Evolutionary conservation across 495 filamentous ascomycete species (phyloP).

Genomic region (Astrocystis sublimbata): DNA sequence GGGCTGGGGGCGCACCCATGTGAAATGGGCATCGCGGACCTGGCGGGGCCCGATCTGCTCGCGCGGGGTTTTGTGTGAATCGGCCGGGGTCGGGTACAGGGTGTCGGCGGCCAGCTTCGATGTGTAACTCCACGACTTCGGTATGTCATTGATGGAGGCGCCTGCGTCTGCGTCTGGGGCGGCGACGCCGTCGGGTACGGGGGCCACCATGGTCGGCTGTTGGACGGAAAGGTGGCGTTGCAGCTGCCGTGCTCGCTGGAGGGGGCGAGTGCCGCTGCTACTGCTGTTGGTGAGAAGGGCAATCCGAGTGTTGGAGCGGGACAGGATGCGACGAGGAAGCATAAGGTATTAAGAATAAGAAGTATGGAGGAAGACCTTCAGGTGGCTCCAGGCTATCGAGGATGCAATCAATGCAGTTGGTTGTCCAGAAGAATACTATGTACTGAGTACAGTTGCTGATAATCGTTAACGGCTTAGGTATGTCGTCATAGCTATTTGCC

Average conservation of each 20-base stretch:
- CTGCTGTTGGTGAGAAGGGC: neutral
- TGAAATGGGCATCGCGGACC: slow-evolving; percentile 85
- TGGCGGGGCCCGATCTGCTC: slow-evolving; percentile 74
- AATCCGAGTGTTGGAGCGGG: slow-evolving; percentile 4
- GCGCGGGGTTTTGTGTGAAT: slow-evolving; percentile 77
- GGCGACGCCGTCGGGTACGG: slow-evolving; percentile 28
- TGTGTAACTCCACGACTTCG: slow-evolving; percentile 86
- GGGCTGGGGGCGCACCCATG: slow-evolving; percentile 80
- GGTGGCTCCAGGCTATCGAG: too few species aligned
- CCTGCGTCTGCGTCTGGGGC: slow-evolving; percentile 34
- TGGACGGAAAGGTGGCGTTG: too few species aligned
- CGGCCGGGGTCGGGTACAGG: slow-evolving; percentile 74
- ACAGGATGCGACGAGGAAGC: neutral
- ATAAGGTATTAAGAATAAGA: slow-evolving; percentile 4
- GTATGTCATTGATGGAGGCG: slow-evolving; percentile 66
- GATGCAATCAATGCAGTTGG: too few species aligned
- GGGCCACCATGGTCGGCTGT: slow-evolving; percentile 28
- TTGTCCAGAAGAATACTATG: too few species aligned
- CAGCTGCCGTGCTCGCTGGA: slow-evolving; percentile 19
- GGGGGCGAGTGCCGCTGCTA: neutral
- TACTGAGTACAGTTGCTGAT: too few species aligned
- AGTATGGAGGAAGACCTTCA: too few species aligned
- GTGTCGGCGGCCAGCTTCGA: slow-evolving; percentile 75
- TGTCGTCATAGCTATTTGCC: too few species aligned
- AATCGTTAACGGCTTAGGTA: too few species aligned